Base-by-base conservation (phyloP, 306 rosid species). In the Pterocarpus santalinus region DNA sequence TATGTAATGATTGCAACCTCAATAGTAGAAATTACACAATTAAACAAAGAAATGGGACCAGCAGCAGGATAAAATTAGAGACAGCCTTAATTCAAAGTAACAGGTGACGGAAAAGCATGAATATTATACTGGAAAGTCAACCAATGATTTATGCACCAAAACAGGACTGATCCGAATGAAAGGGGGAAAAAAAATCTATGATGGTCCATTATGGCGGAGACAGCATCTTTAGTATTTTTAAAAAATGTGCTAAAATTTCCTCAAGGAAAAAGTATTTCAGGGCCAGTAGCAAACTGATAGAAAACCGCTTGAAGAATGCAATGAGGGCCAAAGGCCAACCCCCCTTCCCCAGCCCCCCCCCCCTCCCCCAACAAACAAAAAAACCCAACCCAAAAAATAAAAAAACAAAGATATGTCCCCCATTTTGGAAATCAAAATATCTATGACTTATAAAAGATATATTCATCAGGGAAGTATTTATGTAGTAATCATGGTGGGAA, bases 111-210 rank as follows among this genome's bases (percentile, higher is more conserved):
- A 36, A 56, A 74, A 56, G 63, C 43, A 81, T 16, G 38, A 33
- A 43, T 3, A 51, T 36, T 32, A 41, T 17, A 57, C 22, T 0
- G 11, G 57, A 30, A 81, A 67, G 44, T n/a, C 81, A 82, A 75
- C 57, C 73, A 38, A 60, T 4, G 43, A 76, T 38, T 47, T 47
- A 46, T 65, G 38, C 58, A 38, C 28, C 22, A 62, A 66, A 73
- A 81, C 52, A 73, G 22, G 28, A 32, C 22, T 32, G 2, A 65
- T 56, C 70, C 80, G 34, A 81, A 36, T 39, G 62, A 55, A 65
- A 73, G 43, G 51, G 51, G 28, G 1, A 22, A 22, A 22, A 22
- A 22, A 22, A 22, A 32, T 17, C 69, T 39, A 41, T 52, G 79
- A 43, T 38, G 14, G 71, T 73, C 34, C 9, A 38, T 56, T 38